phyloP scores from a whole-genome alignment of 768 basidiomycete species.

The Crucibulum laeve region DNA sequence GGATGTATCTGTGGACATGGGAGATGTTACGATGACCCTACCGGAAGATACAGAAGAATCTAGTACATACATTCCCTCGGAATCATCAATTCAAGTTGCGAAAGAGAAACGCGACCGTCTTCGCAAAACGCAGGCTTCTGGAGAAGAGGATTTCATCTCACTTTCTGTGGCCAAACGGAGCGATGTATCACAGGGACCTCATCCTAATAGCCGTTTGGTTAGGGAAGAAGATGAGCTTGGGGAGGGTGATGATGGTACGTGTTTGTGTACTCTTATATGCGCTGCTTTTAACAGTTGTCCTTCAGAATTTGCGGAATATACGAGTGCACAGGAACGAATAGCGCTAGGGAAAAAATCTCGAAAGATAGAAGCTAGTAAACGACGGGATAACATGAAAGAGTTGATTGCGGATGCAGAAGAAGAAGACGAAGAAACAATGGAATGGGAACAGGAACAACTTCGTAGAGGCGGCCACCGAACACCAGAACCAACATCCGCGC shows the following conservation, averaged over 20 bases:
- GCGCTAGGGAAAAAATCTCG: slow-evolving; percentile 80
- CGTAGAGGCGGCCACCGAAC: slow-evolving; percentile 63
- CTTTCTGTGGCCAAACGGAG: slow-evolving; percentile 58
- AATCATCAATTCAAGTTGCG: slow-evolving; percentile 66
- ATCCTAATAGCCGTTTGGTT: slow-evolving; percentile 78
- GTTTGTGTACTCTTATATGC: background rate
- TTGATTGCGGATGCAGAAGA: slow-evolving; percentile 81
- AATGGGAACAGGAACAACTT: slow-evolving; percentile 85
- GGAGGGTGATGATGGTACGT: slow-evolving; percentile 81
- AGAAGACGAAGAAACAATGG: slow-evolving; percentile 76
- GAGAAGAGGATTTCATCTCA: slow-evolving; percentile 75
- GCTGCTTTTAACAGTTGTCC: background rate
- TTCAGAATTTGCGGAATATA: slow-evolving; percentile 82
- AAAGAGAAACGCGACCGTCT: slow-evolving; percentile 74
- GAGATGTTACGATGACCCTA: slow-evolving; percentile 17
- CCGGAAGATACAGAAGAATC: slow-evolving; percentile 21
- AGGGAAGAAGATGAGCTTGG: slow-evolving; percentile 87
- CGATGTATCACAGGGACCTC: slow-evolving; percentile 62
- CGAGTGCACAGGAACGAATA: slow-evolving; percentile 82
- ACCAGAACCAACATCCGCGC: slow-evolving; percentile 28
- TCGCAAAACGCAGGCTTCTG: slow-evolving; percentile 39
- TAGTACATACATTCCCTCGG: slow-evolving; percentile 58
- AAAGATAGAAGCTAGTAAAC: slow-evolving; percentile 64
- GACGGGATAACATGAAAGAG: slow-evolving; percentile 69
- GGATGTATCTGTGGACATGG: slow-evolving; percentile 24